These are phyloP conservation scores for Cynanchum wilfordii DNA, from an alignment of 257 asterid genomes.

Conservation along the genomic window DNA sequence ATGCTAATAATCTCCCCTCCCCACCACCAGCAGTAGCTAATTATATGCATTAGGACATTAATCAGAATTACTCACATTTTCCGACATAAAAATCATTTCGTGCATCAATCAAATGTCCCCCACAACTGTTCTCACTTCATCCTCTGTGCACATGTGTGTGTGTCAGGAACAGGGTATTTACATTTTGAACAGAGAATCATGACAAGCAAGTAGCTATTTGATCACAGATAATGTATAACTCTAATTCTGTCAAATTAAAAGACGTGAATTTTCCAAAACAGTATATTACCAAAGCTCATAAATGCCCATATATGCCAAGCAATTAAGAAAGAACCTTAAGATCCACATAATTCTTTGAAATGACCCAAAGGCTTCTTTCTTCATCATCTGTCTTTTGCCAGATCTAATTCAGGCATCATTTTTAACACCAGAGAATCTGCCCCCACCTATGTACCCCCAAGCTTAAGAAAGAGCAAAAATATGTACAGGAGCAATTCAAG, in stretches of 20 bases:
- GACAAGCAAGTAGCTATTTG: background rate
- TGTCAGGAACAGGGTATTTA: background rate
- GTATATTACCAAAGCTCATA: constrained; percentile 10
- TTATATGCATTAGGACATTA: background rate
- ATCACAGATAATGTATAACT: background rate
- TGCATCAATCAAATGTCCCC: background rate
- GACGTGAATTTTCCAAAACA: background rate
- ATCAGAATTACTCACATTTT: background rate
- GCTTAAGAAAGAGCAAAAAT: constrained; percentile 11
- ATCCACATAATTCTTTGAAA: constrained; percentile 3
- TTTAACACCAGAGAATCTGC: constrained; percentile 8
- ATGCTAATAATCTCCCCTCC: background rate
- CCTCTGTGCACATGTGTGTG: background rate
- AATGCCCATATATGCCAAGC: constrained; percentile 12
- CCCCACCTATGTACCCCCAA: constrained; percentile 16
- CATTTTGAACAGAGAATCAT: background rate
- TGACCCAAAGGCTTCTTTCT: constrained; percentile 1
- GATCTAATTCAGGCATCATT: constrained; percentile 6
- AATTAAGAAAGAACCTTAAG: background rate
- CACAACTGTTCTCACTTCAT: background rate
- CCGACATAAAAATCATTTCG: background rate
- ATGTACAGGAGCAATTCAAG: constrained; percentile 32
- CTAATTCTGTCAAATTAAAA: background rate
- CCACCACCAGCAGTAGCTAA: background rate
- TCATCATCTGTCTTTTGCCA: constrained; percentile 7